Base-by-base conservation (phyloP, 1,139 yeast genomes). In the Zygosaccharomyces sapae region DNA sequence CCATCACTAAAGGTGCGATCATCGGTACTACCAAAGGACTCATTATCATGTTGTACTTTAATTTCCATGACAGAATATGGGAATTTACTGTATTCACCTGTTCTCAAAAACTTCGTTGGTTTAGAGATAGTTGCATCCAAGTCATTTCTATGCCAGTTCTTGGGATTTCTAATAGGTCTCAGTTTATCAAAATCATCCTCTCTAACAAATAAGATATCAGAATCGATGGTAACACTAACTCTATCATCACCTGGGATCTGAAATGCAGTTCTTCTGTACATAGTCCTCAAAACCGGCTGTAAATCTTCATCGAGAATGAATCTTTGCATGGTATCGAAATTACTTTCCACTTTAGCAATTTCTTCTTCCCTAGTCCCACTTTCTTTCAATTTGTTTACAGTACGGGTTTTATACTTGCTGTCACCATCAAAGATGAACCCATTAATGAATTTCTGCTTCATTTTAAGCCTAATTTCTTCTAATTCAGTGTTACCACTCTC, bases 221-320 rank as follows among this genome's bases (percentile, higher is more conserved):
- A 85, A 69, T 92, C 98, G 55, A 92, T 85, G 34, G 88, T 83
- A 51, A 90, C 82, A 65, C 97, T 81, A 41, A 90, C 83, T 60
- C 89, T 79, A 65, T 89, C 95, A 65, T 92, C 97, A 51, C 97
- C 97, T 1, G 98, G 98, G 57, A 92, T 90, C 72, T 92, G 97
- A 74, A 92, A 92, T 1, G 97, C 97, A 12, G 96, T 87, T 68
- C 98, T 79, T 39, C 88, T 86, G 69, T 87, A 89, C 39, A 84
- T 79, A 4, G 96, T 80, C 70, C 98, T 81, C 65, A 92, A 70
- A 36, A 87, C 80, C 12, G 98, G 98, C 67, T 87, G 86, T 54
- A 92, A 74, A 50, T 80, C 75, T 57, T 81, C 75, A 47, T 81
- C 81, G 39, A 70, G 67, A 52, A 92, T 82, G 61, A 83, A 86